These are phyloP conservation scores for Setaria viridis DNA, from an alignment of 202 grass and related monocot species.

Conservation along the genomic window DNA sequence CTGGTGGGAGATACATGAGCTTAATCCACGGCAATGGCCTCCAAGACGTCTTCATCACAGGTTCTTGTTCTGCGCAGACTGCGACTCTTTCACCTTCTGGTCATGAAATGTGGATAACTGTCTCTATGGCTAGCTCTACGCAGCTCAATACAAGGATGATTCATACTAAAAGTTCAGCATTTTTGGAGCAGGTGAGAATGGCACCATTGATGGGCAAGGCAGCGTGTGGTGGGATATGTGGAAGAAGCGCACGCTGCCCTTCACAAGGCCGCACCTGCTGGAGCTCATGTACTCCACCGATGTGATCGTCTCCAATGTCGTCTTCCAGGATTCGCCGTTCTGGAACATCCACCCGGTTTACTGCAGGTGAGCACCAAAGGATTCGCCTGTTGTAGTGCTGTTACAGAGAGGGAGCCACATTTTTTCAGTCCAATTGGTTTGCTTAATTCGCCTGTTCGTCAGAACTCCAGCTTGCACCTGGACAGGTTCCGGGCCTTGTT, in stretches of 20 bases:
- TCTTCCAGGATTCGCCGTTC: slow-evolving; percentile 75
- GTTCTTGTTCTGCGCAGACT: slow-evolving; percentile 24
- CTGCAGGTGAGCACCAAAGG: slow-evolving; percentile 49
- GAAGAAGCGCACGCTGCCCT: slow-evolving; percentile 63
- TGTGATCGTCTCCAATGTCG: slow-evolving; percentile 60
- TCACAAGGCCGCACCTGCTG: slow-evolving; percentile 70
- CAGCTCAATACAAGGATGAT: not conserved
- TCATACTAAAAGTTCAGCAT: not conserved
- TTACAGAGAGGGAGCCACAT: not conserved
- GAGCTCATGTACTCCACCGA: slow-evolving; percentile 77
- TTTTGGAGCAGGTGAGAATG: slow-evolving; percentile 61
- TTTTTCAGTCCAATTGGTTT: slow-evolving; percentile 5
- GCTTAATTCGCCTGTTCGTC: not conserved
- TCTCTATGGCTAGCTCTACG: not conserved
- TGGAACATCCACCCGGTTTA: slow-evolving; percentile 90
- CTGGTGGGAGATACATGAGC: slow-evolving; percentile 71
- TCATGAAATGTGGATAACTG: not conserved
- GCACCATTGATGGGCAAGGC: slow-evolving; percentile 82
- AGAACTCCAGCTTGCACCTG: not conserved
- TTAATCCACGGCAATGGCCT: slow-evolving; percentile 71
- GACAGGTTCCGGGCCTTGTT: slow-evolving; percentile 14
- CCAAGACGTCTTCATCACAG: slow-evolving; percentile 79
- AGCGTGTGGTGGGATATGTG: slow-evolving; percentile 85
- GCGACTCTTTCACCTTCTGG: not conserved
- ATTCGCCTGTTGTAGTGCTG: not conserved